These are phyloP conservation scores for Dioscorea zingiberensis DNA, from an alignment of 106 monocot species.

Conservation along the genomic window DNA sequence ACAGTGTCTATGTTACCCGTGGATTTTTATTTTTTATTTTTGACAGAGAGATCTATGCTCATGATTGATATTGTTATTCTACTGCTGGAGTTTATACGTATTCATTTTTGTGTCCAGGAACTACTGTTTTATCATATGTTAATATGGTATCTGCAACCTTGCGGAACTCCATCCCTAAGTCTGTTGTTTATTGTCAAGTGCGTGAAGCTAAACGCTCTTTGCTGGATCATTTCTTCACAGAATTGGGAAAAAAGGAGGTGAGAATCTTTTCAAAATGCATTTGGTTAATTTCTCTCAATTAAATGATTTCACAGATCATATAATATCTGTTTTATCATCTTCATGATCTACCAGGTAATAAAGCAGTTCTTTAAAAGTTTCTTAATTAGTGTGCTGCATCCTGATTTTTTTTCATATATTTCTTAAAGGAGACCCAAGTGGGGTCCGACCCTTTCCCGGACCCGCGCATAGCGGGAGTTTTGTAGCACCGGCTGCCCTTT, in stretches of 20 bases:
- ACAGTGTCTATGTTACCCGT: background rate
- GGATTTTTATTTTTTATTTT: constrained; percentile 2
- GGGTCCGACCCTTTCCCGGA: no score
- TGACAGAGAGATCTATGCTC: background rate
- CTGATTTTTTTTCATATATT: no score
- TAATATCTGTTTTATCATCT: no score
- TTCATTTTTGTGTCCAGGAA: constrained; percentile 17
- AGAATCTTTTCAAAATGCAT: background rate
- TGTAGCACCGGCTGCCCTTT: no score
- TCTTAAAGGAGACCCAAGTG: no score
- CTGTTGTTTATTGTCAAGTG: constrained; percentile 56
- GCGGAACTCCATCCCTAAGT: constrained; percentile 52
- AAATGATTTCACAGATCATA: no score
- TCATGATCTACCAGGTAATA: no score
- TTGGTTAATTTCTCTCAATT: no score
- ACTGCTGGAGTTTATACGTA: background rate
- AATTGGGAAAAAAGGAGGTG: constrained; percentile 49
- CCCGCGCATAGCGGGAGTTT: no score
- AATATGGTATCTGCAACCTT: constrained; percentile 45
- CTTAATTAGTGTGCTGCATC: no score
- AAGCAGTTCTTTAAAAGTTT: no score
- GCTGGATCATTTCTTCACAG: constrained; percentile 56
- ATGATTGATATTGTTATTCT: background rate
- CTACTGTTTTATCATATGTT: constrained; percentile 51
- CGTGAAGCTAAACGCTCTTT: constrained; percentile 50